Conservation (phyloP, 306 rosid species). For the Vigna mungo region DNA sequence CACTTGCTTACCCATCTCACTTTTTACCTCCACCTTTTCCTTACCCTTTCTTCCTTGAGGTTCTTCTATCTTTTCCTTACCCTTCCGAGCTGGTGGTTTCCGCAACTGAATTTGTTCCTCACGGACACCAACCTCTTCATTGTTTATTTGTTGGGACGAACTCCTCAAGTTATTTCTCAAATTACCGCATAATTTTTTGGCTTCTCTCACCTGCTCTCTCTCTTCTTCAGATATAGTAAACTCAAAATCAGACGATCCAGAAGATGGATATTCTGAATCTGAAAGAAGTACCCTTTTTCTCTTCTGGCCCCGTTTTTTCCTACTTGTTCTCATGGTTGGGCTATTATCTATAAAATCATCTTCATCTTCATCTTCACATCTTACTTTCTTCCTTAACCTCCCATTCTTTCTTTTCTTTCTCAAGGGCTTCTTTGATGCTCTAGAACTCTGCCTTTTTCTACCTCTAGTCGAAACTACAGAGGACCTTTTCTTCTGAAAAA, state of each 20-base stretch:
- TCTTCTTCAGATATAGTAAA: slow-evolving; percentile 98
- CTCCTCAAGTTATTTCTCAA: slow-evolving; percentile 61
- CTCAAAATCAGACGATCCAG: slow-evolving; percentile 72
- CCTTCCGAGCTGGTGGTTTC: slow-evolving; percentile 72
- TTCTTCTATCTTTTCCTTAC: slow-evolving; percentile 93
- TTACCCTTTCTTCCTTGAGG: slow-evolving; percentile 65
- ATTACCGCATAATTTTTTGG: slow-evolving; percentile 61
- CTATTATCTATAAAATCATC: slow-evolving; percentile 55
- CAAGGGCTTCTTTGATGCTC: slow-evolving; percentile 64
- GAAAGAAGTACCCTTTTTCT: slow-evolving; percentile 57
- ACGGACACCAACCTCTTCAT: slow-evolving; percentile 45
- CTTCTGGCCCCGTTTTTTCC: slow-evolving; percentile 47
- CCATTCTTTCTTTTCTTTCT: slow-evolving; percentile 64
- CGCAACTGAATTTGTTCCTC: slow-evolving; percentile 50
- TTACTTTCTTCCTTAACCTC: slow-evolving; percentile 51
- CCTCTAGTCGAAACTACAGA: slow-evolving; percentile 47
- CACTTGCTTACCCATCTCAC: slow-evolving; percentile 73
- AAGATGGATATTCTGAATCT: slow-evolving; percentile 61
- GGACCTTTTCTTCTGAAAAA: slow-evolving; percentile 56
- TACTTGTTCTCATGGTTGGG: slow-evolving; percentile 44
- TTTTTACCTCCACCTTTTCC: slow-evolving; percentile 81
- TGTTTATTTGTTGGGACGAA: slow-evolving; percentile 51
- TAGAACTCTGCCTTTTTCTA: slow-evolving; percentile 58
- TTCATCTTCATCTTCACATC: slow-evolving; percentile 51
- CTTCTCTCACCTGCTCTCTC: slow-evolving; percentile 96